Evolutionary conservation across 331 rosid genomes (phyloP).

Genomic region (Quercus phellos): DNA sequence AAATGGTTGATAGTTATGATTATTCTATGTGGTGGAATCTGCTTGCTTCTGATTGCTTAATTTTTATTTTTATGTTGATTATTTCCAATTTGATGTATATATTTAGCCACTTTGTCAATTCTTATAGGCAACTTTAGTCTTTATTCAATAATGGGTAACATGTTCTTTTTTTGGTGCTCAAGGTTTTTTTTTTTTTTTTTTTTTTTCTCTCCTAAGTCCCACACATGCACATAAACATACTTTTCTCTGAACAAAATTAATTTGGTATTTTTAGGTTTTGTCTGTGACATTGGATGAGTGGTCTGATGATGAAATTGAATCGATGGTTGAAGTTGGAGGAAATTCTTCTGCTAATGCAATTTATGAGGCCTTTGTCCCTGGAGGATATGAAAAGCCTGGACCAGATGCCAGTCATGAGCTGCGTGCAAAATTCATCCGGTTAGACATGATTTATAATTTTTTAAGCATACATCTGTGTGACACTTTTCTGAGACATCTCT

Average conservation of each 20-base stretch:
- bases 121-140: background rate
- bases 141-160: background rate
- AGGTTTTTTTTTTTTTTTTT: background rate
- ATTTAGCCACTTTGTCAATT: background rate
- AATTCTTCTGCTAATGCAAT: slow-evolving; percentile 87
- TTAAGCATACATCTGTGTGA: slow-evolving; percentile 9
- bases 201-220: background rate
- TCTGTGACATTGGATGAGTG: slow-evolving; percentile 95
- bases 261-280: slow-evolving; percentile 59
- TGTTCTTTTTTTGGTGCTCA: background rate
- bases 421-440: slow-evolving; percentile 83
- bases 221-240: background rate
- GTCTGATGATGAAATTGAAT: slow-evolving; percentile 91
- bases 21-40: background rate
- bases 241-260: slow-evolving; percentile 15
- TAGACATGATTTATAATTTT: slow-evolving; percentile 27
- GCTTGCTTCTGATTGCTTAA: background rate
- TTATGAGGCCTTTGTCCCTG: slow-evolving; percentile 88
- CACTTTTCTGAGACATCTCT: slow-evolving; percentile 13
- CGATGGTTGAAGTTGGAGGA: slow-evolving; percentile 96
- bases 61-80: background rate
- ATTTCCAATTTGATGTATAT: background rate
- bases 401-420: slow-evolving; percentile 70
- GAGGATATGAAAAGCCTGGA: slow-evolving; percentile 70
- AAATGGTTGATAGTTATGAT: background rate